These are phyloP conservation scores for Ligustrum vulgare DNA, from an alignment of 257 asterid species.

Conservation along the genomic window DNA sequence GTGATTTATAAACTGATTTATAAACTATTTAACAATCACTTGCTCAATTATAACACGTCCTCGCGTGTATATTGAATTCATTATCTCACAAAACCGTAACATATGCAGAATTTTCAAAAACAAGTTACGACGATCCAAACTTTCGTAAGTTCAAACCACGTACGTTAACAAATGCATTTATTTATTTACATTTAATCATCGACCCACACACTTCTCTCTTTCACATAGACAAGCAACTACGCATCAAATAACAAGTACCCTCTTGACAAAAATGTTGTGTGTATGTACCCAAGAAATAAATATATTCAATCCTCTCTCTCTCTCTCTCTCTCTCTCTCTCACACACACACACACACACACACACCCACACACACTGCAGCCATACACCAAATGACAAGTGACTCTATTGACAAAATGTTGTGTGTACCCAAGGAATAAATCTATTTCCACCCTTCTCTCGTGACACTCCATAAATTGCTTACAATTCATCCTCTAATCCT, in stretches of 20 bases:
- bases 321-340: too few relatives aligned
- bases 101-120: too few relatives aligned
- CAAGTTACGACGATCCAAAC: too few relatives aligned
- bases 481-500: slow-evolving; percentile 40
- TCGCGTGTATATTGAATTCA: too few relatives aligned
- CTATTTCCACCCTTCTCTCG: slow-evolving; percentile 29
- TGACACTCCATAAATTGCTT: slow-evolving; percentile 55
- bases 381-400: slow-evolving; percentile 20
- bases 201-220: not conserved
- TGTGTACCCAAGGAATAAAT: slow-evolving; percentile 19
- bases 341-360: not conserved
- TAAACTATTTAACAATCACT: too few relatives aligned
- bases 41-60: too few relatives aligned
- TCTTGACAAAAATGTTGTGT: slow-evolving; percentile 32
- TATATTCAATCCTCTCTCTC: not conserved
- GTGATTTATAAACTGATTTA: too few relatives aligned
- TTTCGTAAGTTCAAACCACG: not conserved
- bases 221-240: not conserved
- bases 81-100: too few relatives aligned
- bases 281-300: slow-evolving; percentile 14
- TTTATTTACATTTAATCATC: not conserved
- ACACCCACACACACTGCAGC: not conserved
- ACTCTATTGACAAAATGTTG: slow-evolving; percentile 26
- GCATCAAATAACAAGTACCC: slow-evolving; percentile 22
- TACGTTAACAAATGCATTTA: too few relatives aligned